Base-by-base conservation (phyloP, 768 basidiomycete species). In the Mycena belliarum region DNA sequence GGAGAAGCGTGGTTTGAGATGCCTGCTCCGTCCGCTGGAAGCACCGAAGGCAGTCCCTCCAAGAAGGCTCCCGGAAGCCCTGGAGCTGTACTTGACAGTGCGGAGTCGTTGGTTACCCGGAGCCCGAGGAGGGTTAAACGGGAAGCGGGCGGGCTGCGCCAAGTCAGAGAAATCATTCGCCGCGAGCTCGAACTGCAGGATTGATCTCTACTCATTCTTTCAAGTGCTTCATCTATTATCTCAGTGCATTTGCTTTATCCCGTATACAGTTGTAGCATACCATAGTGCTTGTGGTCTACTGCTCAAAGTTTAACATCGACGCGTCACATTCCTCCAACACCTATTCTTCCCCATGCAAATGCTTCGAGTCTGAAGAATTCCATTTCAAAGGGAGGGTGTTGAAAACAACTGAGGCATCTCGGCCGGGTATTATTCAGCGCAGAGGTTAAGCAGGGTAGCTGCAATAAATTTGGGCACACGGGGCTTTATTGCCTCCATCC, bases 131-230 rank as follows among this genome's bases (percentile, higher is more conserved):
- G 82, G 58, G 85, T 93, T 33, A 88, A 84, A 67, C 79, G 77
- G 25, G 89, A 91, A 66, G 80, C 75, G 6, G 88, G 90, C 29
- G 89, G 91, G 0, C 75, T 93, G 63, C 79, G 91, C 37, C 83
- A 89, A 69, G 91, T 93, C 29, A 76, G 91, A 55, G 91, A 93
- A 72, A 86, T 90, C 66, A 89, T 93, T 67, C 80, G 89, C 65
- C 77, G 80, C 61, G 91, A 93, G 74, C 73, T 93, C 65, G 90
- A 92, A 72, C 69, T 86, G 61, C 77, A 85, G 50, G 89, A 90
- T 66, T 82, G 67, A 77, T 55, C 21, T 55, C 62, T 53, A 65
- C 52, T 61, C 75, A 70, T 76, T 75, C 61, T 63, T 71, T 73
- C 52, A 38, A 48, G 16, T 62, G 55, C 54, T 52, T 51, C 28